A percentile compares a stretch with the other conserved stretches of the same genome.
Conservation (phyloP, 495 filamentous ascomycete genomes). For the Aspergillus sparsus region DNA sequence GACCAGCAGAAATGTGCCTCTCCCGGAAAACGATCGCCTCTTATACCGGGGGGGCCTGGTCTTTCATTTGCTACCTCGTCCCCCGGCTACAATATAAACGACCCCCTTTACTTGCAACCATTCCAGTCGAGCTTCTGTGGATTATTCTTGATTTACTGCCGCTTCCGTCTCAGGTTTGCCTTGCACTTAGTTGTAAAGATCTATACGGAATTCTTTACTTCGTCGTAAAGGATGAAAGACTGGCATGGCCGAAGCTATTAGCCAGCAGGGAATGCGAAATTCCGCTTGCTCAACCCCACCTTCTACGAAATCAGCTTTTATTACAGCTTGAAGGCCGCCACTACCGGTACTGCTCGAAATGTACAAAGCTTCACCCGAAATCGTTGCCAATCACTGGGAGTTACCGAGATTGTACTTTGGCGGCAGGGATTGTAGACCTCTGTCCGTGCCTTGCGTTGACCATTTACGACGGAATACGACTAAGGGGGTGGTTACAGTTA, state of each 20-base stretch:
- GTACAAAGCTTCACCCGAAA: conserved; percentile 22
- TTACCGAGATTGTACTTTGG: no score
- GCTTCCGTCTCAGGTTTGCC: conserved; percentile 15
- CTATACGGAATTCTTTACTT: conserved; percentile 11
- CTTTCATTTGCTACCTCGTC: no score
- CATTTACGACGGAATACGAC: conserved; percentile 1
- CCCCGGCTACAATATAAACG: no score
- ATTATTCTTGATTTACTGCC: conserved; percentile 14
- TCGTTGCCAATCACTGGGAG: not conserved
- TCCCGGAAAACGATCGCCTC: no score
- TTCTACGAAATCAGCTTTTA: conserved; percentile 15
- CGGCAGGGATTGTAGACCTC: conserved; percentile 29
- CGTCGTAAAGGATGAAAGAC: conserved; percentile 8
- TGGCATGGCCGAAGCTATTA: conserved; percentile 14
- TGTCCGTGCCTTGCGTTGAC: conserved; percentile 23
- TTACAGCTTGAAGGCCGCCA: conserved; percentile 12
- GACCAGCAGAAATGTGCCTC: no score
- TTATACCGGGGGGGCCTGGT: no score
- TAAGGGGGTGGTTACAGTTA: conserved; percentile 6
- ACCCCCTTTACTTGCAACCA: no score
- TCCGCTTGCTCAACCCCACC: not conserved
- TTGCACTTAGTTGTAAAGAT: conserved; percentile 22
- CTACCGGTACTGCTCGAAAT: conserved; percentile 16
- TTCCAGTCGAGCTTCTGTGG: conserved; percentile 16
- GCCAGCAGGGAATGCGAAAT: conserved; percentile 7